Base-by-base conservation (phyloP, 805 yeast species). In the Lipomyces yamanashiensis region DNA sequence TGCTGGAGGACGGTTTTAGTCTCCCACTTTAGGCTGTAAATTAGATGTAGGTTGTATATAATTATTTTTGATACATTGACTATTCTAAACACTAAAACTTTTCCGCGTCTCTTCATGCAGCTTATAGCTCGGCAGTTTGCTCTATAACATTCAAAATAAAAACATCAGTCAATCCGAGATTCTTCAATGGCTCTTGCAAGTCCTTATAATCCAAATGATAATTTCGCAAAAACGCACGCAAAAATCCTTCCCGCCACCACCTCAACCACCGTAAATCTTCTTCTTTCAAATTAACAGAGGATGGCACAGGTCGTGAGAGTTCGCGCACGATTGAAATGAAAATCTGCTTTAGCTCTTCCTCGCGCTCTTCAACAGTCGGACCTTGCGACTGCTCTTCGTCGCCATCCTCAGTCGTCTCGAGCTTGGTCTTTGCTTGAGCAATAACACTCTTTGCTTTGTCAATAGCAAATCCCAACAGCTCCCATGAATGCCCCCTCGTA, bases 331-430 rank as follows among this genome's bases (percentile, higher is more conserved):
- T 49, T 15, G 58, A 33, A 7, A 64, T 48, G 37, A 66, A 66
- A 10, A 63, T 63, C 15, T 40, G 39, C 21, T 40, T 17, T 39
- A 65, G 45, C 19, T 54, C 54, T 7, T n/a, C 48, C 5, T 60
- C 39, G 17, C 37, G 51, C n/a, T 53, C 64, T 7, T 33, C 23
- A 17, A 40, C 47, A 12, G 23, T 15, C 8, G 5, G 28, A 28
- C 28, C 28, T 28, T 28, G 28, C 28, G 9, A 5, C 15, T 19
- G n/a, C 47, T 6, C 79, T 39, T 77, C 80, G 61, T 78, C 73
- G 68, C n/a, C n/a, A n/a, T 76, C 81, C 40, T 77, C 79, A 39
- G 78, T 80, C 55, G 79, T 81, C 54, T 78, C 21, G 36, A 39
- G 49, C 15, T 54, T 61, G 1, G 66, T 45, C 83, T 59, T 21